A percentile compares a stretch with the other conserved stretches of the same genome.
Evolutionary conservation across 306 rosid genomes (phyloP).

Genomic region (Alnus glutinosa): DNA sequence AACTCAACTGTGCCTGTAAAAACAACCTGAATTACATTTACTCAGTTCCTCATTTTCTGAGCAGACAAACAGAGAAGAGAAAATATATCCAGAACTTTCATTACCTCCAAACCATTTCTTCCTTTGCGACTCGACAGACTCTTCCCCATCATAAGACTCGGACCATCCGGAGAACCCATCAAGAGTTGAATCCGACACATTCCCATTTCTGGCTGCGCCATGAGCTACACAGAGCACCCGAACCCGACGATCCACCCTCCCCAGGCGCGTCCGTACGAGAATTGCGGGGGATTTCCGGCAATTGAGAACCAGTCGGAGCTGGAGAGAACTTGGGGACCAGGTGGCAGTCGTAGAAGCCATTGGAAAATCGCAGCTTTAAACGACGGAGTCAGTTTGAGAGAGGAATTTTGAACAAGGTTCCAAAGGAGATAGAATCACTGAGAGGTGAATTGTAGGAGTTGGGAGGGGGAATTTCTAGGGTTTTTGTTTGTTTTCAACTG

Average conservation of each 20-base stretch:
- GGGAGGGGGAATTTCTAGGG: conserved; percentile 21
- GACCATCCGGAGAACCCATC: conserved; percentile 92
- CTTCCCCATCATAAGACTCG: conserved; percentile 40
- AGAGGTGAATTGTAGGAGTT: neutral
- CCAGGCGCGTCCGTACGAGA: conserved; percentile 35
- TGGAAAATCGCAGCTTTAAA: neutral
- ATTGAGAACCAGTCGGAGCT: conserved; percentile 74
- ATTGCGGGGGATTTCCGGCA: conserved; percentile 39
- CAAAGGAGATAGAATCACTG: neutral
- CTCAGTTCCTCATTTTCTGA: neutral
- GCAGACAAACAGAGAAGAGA: conserved; percentile 3
- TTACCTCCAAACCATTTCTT: conserved; percentile 65
- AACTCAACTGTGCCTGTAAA: neutral
- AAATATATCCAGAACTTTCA: conserved; percentile 17
- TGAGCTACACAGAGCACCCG: conserved; percentile 46
- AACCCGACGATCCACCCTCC: conserved; percentile 42
- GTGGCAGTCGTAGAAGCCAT: conserved; percentile 66
- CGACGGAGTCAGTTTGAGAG: neutral
- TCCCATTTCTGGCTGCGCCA: conserved; percentile 25
- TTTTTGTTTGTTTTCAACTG: neutral
- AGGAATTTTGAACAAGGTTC: neutral
- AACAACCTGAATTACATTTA: no score
- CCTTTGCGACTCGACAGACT: conserved; percentile 35
- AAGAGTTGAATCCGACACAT: conserved; percentile 32
- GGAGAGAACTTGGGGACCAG: conserved; percentile 86